phyloP scores from a whole-genome alignment of 768 basidiomycete species.

The Hortiboletus campestris region DNA sequence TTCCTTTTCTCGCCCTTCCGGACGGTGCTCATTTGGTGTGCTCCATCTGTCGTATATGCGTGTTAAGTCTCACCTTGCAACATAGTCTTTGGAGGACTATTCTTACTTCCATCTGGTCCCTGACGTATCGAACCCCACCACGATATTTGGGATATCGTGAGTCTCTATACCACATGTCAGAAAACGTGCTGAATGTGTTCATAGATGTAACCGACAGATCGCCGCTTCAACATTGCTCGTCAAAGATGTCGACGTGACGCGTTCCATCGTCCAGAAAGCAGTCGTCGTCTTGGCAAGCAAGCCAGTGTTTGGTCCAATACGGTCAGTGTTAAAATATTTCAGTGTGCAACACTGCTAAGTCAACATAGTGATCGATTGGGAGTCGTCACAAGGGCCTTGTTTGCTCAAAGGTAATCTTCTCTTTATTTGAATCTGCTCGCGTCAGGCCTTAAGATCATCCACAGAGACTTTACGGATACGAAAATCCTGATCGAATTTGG shows the following conservation, averaged over 20 bases:
- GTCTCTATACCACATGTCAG: slow-evolving; percentile 2
- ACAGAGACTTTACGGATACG: slow-evolving; percentile 83
- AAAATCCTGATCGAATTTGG: slow-evolving; percentile 89
- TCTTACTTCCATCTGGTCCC: slow-evolving; percentile 94
- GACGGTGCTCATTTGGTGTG: slow-evolving; percentile 92
- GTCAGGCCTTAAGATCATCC: neutral
- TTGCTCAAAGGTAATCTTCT: slow-evolving; percentile 66
- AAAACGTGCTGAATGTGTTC: slow-evolving; percentile 1
- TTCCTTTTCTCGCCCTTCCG: slow-evolving; percentile 95
- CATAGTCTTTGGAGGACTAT: slow-evolving; percentile 69
- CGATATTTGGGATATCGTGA: slow-evolving; percentile 95
- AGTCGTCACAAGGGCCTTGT: slow-evolving; percentile 89
- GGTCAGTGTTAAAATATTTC: slow-evolving; percentile 41
- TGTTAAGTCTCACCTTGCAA: slow-evolving; percentile 8
- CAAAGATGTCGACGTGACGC: slow-evolving; percentile 82
- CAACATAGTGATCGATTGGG: slow-evolving; percentile 81
- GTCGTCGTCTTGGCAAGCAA: slow-evolving; percentile 91
- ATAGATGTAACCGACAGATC: slow-evolving; percentile 94
- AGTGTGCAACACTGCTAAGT: slow-evolving; percentile 1
- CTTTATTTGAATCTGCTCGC: neutral
- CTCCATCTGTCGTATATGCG: neutral
- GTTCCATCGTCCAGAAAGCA: slow-evolving; percentile 96
- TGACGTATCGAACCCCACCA: slow-evolving; percentile 64
- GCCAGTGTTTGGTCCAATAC: slow-evolving; percentile 91
- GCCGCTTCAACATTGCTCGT: slow-evolving; percentile 73